Conservation (phyloP, 805 yeast species). For the Ogataea ganodermae region DNA sequence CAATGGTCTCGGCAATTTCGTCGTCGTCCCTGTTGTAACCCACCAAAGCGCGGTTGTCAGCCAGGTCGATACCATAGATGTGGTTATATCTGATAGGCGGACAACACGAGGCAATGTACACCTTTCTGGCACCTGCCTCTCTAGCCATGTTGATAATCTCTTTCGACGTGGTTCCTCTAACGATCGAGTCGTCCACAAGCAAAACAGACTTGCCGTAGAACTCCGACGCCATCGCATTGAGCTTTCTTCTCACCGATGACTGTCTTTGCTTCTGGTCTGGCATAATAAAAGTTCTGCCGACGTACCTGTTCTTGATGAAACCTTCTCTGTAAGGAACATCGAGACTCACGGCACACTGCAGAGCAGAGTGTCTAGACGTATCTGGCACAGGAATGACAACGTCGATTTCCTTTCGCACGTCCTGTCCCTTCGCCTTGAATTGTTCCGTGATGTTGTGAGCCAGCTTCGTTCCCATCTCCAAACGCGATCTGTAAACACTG, state of each 20-base stretch:
- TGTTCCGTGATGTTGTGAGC: slow-evolving; percentile 64
- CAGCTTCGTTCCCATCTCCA: slow-evolving; percentile 89
- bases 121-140: slow-evolving; percentile 95
- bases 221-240: slow-evolving; percentile 95
- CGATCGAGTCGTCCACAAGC: slow-evolving; percentile 95
- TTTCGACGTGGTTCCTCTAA: slow-evolving; percentile 94
- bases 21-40: slow-evolving; percentile 78
- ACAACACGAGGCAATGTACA: slow-evolving; percentile 96
- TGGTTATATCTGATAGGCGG: slow-evolving; percentile 97
- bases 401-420: slow-evolving; percentile 64
- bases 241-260: slow-evolving; percentile 88
- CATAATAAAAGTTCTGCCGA: slow-evolving; percentile 98
- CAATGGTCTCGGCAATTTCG: slow-evolving; percentile 74
- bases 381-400: slow-evolving; percentile 98
- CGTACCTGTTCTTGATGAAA: slow-evolving; percentile 93
- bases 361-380: slow-evolving; percentile 93
- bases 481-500: slow-evolving; percentile 88
- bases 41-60: slow-evolving; percentile 90
- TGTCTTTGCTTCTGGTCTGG: slow-evolving; percentile 95
- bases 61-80: slow-evolving; percentile 95
- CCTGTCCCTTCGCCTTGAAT: slow-evolving; percentile 41
- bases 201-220: slow-evolving; percentile 82
- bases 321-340: slow-evolving; percentile 92
- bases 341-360: slow-evolving; percentile 84
- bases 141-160: slow-evolving; percentile 98